Base-by-base conservation (phyloP, 2,329 filamentous ascomycete species). In the Clonostachys rosea region DNA sequence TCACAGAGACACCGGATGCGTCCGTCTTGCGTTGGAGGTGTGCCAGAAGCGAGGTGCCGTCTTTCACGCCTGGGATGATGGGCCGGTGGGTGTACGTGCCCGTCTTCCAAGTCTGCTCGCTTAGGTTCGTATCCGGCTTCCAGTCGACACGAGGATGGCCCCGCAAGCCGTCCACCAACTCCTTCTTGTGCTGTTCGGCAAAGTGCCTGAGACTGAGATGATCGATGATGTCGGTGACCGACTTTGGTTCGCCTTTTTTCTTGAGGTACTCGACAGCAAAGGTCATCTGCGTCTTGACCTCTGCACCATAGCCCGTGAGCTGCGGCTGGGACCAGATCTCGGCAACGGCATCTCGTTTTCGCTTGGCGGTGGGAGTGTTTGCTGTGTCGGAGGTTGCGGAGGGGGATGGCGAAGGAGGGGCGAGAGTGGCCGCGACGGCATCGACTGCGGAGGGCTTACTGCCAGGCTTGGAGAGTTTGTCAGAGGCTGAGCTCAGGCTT, bases 241-340 rank as follows among this genome's bases (percentile, higher is more conserved):
- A 79, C 62, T 91, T 81, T 47, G 86, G 71, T 50, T 83, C 71
- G 49, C 81, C 80, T 63, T 85, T 84, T 62, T 85, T 82, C 69
- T 86, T 86, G 50, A 96, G 81, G 63, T 90, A 89, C 52, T 91
- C 83, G 62, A 95, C 84, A 17, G 90, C 89, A 68, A 91, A 96
- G 49, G 87, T 81, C 62, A 96, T 85, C 65, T 95, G 89, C 12
- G 91, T 95, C 73, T 90, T 85, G 64, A 94, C 83, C 65, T 92
- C 86, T 50, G 78, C 78, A 55, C 91, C 90, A 45, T 85, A 88
- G 60, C 85, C 86, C 14, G 83, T 89, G 59, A 86, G 83, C 53
- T 80, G 78, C 17, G 88, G 88, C 69, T 91, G 89, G 47, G 88
- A 91, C 68, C 84, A 92, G 40, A 64, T 63, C 46, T 88, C 74